Evolutionary conservation across 1,139 yeast genomes (phyloP), one percentile per base, ranked within the genome.

Genomic region (Protomyces inouyei): DNA sequence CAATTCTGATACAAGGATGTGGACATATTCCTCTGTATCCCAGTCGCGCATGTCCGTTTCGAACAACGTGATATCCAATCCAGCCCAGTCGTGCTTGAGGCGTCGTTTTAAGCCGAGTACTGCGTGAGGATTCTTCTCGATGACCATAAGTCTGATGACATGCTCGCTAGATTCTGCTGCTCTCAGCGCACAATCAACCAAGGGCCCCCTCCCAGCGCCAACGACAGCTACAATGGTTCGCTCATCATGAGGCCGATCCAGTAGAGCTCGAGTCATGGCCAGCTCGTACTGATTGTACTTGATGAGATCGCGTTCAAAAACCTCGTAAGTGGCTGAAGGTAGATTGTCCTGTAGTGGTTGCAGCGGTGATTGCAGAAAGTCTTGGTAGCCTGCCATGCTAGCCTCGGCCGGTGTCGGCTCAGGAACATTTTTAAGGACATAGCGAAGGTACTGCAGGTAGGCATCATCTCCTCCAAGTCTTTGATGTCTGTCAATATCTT

Each of bases 151-250:
- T 28, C 73, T 74, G 16, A 80, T 76, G 0, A 73, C 68, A 12
- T 73, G 66, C 68, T 73, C 69, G 43, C 76, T 68, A 67, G 74
- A 72, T 10, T 73, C 70, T 5, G 83, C 74, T 1, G 84, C 83
- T 23, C 76, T 73, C 60, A 80, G 74, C 0, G 82, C 76, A 25
- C 80, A 75, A 57, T 85, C 85, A 1, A 89, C 84, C 46, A 90
- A 75, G 0, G 93, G 91, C 0, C 97, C 97, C 61, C 89, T 76
- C 0, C 97, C 97, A 0, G 97, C 95, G 0, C 97, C 97, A 3
- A 87, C 85, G 0, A 91, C 80, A 6, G 89, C 79, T 3, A 89
- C 75, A 28, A 52, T 53, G 4, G 65, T 55, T 21, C 52, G 60
- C 25, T 51, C 36, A 12, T 37, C 48, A 32, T 57, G 55, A 16